Percentiles rank a stretch among this genome's conserved stretches.
Conservation (phyloP, 805 yeast species). For the Metschnikowia dekortorum region DNA sequence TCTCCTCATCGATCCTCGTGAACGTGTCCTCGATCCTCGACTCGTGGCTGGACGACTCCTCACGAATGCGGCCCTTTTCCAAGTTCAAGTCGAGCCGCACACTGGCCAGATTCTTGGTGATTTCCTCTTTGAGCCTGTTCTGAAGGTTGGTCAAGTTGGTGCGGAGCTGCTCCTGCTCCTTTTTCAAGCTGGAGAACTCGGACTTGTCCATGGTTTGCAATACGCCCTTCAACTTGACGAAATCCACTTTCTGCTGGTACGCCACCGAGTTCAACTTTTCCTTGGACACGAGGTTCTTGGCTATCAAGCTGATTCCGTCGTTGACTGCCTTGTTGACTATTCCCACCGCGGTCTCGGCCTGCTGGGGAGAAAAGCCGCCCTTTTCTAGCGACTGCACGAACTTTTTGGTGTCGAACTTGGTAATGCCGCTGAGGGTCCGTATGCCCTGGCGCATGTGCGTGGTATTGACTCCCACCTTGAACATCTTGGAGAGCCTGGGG, state of each 20-base stretch:
- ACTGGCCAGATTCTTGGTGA: conserved; percentile 83
- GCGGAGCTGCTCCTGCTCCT: conserved; percentile 80
- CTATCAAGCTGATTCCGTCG: conserved; percentile 73
- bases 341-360: conserved; percentile 73
- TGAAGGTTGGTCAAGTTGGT: conserved; percentile 83
- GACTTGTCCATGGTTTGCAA: conserved; percentile 81
- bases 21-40: conserved; percentile 91
- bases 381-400: conserved; percentile 63
- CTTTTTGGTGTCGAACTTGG: conserved; percentile 70
- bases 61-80: conserved; percentile 93
- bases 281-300: conserved; percentile 76
- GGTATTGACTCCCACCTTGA: not conserved
- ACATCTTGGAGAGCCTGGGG: not conserved
- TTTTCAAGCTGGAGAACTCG: conserved; percentile 75
- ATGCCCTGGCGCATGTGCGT: not conserved
- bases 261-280: conserved; percentile 80
- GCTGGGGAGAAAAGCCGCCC: conserved; percentile 67
- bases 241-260: conserved; percentile 94
- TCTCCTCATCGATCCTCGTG: conserved; percentile 91
- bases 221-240: conserved; percentile 91
- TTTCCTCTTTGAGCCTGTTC: conserved; percentile 83
- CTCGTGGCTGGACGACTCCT: conserved; percentile 89
- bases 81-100: conserved; percentile 86
- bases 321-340: conserved; percentile 71
- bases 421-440: conserved; percentile 24